A percentile compares a stretch with the other conserved stretches of the same genome.
phyloP scores from a whole-genome alignment of 2,329 filamentous ascomycete genomes.

The Gnomoniopsis smithogilvyi region DNA sequence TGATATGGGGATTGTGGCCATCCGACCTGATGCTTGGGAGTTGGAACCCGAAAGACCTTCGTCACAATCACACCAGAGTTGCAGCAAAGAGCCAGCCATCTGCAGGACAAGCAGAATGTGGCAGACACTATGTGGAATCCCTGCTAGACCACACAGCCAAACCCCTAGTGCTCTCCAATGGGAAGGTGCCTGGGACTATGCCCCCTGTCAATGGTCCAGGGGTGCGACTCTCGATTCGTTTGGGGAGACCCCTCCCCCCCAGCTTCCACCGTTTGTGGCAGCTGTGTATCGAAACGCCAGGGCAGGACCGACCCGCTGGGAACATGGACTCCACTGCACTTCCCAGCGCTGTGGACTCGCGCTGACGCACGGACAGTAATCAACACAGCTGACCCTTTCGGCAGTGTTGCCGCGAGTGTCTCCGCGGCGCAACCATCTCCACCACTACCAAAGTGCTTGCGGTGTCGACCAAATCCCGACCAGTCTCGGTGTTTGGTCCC shows the following conservation, averaged over 20 bases:
- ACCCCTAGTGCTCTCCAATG: background rate
- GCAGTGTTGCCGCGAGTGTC: background rate
- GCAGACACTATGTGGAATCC: background rate
- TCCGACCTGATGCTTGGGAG: background rate
- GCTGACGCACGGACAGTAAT: background rate
- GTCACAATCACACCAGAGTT: conserved; percentile 17
- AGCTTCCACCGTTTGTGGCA: background rate
- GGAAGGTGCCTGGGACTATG: background rate
- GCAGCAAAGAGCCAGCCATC: background rate
- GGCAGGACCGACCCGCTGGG: background rate
- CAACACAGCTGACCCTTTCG: background rate
- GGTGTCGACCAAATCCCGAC: background rate
- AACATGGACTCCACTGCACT: background rate
- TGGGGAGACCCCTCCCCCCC: background rate
- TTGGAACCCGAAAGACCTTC: conserved; percentile 1
- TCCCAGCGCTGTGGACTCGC: conserved; percentile 1
- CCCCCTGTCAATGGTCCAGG: background rate
- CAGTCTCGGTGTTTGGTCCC: background rate
- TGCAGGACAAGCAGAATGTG: background rate
- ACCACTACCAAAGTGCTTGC: background rate
- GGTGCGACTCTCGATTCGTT: background rate
- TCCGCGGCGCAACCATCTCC: background rate
- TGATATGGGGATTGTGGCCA: background rate
- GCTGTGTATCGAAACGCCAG: background rate
- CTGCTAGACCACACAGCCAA: background rate